phyloP scores from a whole-genome alignment of 306 rosid species.

The Malus domestica region DNA sequence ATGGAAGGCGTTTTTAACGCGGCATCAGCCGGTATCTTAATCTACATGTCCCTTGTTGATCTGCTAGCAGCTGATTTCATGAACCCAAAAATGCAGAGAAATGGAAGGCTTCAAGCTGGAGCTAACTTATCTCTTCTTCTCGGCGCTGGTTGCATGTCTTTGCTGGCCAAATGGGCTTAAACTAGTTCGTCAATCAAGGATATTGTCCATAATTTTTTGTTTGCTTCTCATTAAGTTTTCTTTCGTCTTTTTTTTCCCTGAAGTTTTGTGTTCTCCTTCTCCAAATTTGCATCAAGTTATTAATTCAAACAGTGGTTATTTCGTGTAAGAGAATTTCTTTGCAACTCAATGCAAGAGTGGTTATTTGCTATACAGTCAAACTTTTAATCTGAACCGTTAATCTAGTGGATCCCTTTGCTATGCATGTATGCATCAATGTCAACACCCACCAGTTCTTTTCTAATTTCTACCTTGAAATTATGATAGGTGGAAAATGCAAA shows the following conservation, averaged over 20 bases:
- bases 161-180: slow-evolving; percentile 32
- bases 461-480: too few relatives aligned
- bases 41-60: slow-evolving; percentile 59
- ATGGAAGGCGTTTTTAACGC: slow-evolving; percentile 48
- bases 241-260: background rate
- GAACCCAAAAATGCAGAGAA: slow-evolving; percentile 28
- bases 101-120: slow-evolving; percentile 15
- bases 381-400: background rate
- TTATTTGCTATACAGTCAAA: background rate
- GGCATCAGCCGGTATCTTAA: slow-evolving; percentile 54
- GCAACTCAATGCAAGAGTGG: background rate
- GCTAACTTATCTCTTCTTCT: slow-evolving; percentile 15
- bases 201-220: too few relatives aligned
- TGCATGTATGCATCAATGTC: background rate
- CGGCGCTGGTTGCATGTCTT: slow-evolving; percentile 34
- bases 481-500: background rate
- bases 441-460: background rate
- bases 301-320: background rate
- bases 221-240: background rate
- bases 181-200: background rate
- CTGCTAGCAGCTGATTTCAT: slow-evolving; percentile 32
- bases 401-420: background rate
- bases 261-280: background rate
- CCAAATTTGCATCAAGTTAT: background rate
- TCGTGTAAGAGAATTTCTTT: background rate